A percentile compares a stretch with the other conserved stretches of the same genome.
phyloP scores from a whole-genome alignment of 2,329 filamentous ascomycete genomes.

The Hymenoscyphus scutula region DNA sequence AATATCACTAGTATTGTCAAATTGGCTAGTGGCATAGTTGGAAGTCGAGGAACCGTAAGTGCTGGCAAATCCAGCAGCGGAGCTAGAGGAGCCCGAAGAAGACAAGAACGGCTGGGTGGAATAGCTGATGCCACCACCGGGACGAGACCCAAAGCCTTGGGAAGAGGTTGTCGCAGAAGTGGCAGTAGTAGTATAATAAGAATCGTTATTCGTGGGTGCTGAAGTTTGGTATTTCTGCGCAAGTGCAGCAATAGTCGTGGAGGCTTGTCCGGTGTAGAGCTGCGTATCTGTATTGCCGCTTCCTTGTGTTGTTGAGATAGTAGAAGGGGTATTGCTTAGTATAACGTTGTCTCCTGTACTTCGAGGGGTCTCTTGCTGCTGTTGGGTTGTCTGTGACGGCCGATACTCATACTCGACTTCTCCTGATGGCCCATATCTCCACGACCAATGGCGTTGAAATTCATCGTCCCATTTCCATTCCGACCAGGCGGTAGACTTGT shows the following conservation, averaged over 20 bases:
- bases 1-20: neutral
- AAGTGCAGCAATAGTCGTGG: neutral
- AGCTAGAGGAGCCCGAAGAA: neutral
- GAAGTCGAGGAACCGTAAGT: neutral
- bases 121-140: neutral
- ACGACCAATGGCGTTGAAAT: constrained; percentile 13
- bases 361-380: constrained; percentile 13
- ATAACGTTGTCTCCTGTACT: constrained; percentile 5
- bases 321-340: neutral
- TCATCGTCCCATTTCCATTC: constrained; percentile 16
- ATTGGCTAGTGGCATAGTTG: neutral
- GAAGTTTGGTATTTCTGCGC: neutral
- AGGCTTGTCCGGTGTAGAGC: neutral
- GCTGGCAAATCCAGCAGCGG: neutral
- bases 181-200: constrained; percentile 12
- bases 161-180: neutral
- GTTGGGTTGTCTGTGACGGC: constrained; percentile 6
- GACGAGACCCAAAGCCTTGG: neutral
- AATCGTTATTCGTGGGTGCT: neutral
- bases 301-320: neutral
- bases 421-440: constrained; percentile 9
- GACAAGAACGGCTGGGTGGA: neutral
- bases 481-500: constrained; percentile 19
- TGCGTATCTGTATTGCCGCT: neutral
- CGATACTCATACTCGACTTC: constrained; percentile 11